These are phyloP conservation scores for Populus tomentosa DNA, from an alignment of 441 rosid genomes.

Conservation along the genomic window DNA sequence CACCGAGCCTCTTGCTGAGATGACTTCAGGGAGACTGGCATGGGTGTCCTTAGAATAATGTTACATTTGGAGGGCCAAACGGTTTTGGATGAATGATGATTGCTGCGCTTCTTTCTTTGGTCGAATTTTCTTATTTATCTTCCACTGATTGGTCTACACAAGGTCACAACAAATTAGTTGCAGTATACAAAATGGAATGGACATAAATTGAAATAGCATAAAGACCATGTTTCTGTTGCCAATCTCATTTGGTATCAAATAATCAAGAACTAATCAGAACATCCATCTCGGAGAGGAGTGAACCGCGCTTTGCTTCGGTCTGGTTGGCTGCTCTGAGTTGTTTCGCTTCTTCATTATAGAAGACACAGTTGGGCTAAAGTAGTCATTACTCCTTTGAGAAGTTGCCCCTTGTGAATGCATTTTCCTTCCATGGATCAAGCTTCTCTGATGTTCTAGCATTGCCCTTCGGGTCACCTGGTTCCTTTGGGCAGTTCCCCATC, in stretches of 20 bases:
- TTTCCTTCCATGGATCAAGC: conserved; percentile 67
- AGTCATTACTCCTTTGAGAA: conserved; percentile 91
- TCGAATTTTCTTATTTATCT: conserved; percentile 29
- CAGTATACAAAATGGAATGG: conserved; percentile 29
- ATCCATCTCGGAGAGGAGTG: conserved; percentile 85
- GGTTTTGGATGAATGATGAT: neutral
- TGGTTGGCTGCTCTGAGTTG: conserved; percentile 44
- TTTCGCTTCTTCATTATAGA: conserved; percentile 83
- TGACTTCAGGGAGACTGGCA: neutral
- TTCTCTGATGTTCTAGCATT: conserved; percentile 68
- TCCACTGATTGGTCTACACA: conserved; percentile 29
- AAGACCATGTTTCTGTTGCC: conserved; percentile 29
- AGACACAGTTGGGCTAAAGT: conserved; percentile 83
- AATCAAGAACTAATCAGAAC: conserved; percentile 38
- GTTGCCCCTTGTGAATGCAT: conserved; percentile 72
- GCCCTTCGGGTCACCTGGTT: conserved; percentile 43
- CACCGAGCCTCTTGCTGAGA: neutral
- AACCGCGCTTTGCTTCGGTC: conserved; percentile 44
- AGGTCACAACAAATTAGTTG: conserved; percentile 35
- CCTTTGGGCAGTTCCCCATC: conserved; percentile 64
- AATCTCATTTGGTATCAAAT: conserved; percentile 15
- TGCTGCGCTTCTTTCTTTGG: neutral
- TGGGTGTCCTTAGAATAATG: neutral
- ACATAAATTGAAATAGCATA: conserved; percentile 23
- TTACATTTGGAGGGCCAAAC: neutral